Evolutionary conservation across 106 monocot genomes (phyloP), one percentile per base, ranked within the genome.

Genomic region (Narthecium ossifragum): DNA sequence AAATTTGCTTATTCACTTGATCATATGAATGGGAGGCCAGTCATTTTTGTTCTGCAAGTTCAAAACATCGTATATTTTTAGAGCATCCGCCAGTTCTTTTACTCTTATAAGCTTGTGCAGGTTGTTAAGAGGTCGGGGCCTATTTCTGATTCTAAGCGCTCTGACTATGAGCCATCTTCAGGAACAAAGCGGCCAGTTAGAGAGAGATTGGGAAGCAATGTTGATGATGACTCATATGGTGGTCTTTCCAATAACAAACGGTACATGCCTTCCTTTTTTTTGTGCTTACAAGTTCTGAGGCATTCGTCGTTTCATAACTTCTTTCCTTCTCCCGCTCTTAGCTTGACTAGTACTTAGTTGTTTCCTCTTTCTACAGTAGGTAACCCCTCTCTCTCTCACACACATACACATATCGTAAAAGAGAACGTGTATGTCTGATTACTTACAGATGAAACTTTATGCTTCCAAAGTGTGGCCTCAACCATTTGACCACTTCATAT

Each of bases 51-150:
- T 22, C 28, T 58, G 6, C 9, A 37, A 21, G 20, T 53, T 53
- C 7, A 8, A 58, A 22, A 36, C 9, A 22, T 37, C 20, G 6
- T 22, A n/a, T 25, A 9, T 7, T 58, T 34, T 15, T 57, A 5
- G 13, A 36, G 17, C 2, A 0, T 37, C 10, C 10, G 12, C 28
- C 10, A 27, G 1, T 2, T 13, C 15, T 27, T 53, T 1, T 24
- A 53, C 53, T 53, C 14, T 11, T 13, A 13, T 53, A 13, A 12
- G 14, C 10, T 21, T 58, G 34, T 60, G 17, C 59, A 88, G 88
- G 88, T 88, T 67, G 83, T 79, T 41, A 88, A 83, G 73, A 76
- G 70, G 49, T 31, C 64, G 36, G 57, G 76, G n/a, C 34, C 43
- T 45, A 37, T 21, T 26, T 32, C 57, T 59, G 80, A 77, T 53